Base-by-base conservation (phyloP, 495 filamentous ascomycete genomes). In the Hypoxylon lenormandii region DNA sequence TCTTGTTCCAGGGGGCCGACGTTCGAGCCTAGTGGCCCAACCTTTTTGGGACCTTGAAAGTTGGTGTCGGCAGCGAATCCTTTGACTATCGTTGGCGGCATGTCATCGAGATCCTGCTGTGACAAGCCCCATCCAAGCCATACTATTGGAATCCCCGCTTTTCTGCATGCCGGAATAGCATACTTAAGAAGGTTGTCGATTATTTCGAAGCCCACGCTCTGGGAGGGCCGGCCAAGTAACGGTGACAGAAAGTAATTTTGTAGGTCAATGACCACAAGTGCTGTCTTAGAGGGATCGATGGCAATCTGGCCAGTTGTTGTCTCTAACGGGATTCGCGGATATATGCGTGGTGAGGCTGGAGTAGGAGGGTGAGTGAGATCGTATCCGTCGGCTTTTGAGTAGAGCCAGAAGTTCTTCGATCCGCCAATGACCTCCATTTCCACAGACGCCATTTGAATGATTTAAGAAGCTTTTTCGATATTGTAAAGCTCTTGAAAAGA, bases 181-280 rank as follows among this genome's bases (percentile, higher is more conserved):
- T 21, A 56, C 15, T 72, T 38, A 33, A 66, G 63, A 40, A 61
- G 57, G 46, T 72, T 33, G 30, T 33, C 30, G 4, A 33, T 7
- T 33, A 33, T 8, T 1, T 33, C 30, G 30, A 33, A 33, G 30
- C 30, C 30, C 30, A 33, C 30, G 30, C 30, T 33, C 30, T 33
- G 5, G 30, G 30, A 8, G 10, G 30, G 30, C 42, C 87, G 83
- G 51, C 88, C 87, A 73, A 88, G 87, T 37, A 83, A 85, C 0
- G 85, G 78, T 15, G 84, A 77, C 40, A 86, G 73, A 64, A 84
- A 85, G 77, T 80, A 84, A 75, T 84, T 85, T 64, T 85, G 83
- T 78, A 85, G 80, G 75, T 85, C 83, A 30, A 84, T 78, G 12
- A 85, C 80, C n/a, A 83, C 66, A 5, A 86, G 76, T 13, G 80